A percentile compares a stretch with the other conserved stretches of the same genome.
Evolutionary conservation across 495 filamentous ascomycete species (phyloP).

Genomic region (Glonium stellatum): DNA sequence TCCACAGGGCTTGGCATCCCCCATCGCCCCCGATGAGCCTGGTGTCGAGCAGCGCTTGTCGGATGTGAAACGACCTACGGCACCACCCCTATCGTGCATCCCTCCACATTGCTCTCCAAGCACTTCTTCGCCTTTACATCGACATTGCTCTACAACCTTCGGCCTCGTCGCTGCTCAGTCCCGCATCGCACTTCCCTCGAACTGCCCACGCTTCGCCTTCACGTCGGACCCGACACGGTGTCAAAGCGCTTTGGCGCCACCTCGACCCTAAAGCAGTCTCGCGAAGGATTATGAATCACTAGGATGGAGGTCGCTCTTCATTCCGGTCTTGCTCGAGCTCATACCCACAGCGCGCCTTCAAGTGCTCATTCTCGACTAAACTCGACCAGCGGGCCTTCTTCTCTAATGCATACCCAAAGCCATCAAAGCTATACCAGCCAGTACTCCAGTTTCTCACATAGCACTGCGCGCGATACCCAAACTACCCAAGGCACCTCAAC

Average conservation of each 20-base stretch:
- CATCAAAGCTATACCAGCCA: slow-evolving; percentile 30
- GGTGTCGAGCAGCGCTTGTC: not conserved
- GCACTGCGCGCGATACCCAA: slow-evolving; percentile 35
- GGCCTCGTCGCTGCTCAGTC: not conserved
- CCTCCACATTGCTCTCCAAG: not conserved
- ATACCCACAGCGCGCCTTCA: slow-evolving; percentile 22
- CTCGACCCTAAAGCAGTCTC: not conserved
- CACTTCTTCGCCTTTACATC: not conserved
- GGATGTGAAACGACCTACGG: not conserved
- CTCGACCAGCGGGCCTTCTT: slow-evolving; percentile 17
- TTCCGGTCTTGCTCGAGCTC: slow-evolving; percentile 28
- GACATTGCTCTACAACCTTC: not conserved
- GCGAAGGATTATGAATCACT: slow-evolving; percentile 16
- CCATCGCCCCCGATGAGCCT: not conserved
- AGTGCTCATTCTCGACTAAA: slow-evolving; percentile 25
- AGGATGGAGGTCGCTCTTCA: slow-evolving; percentile 34
- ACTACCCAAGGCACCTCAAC: slow-evolving; percentile 33
- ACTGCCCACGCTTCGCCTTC: not conserved
- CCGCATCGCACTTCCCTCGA: not conserved
- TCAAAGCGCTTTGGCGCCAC: slow-evolving; percentile 4
- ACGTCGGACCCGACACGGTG: not conserved
- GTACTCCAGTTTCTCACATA: slow-evolving; percentile 36
- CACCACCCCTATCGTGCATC: not conserved
- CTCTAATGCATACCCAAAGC: slow-evolving; percentile 29
- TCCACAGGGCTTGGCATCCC: not conserved